Conservation (phyloP, 169 alveolate genomes). For the Plasmodium vivax region DNA sequence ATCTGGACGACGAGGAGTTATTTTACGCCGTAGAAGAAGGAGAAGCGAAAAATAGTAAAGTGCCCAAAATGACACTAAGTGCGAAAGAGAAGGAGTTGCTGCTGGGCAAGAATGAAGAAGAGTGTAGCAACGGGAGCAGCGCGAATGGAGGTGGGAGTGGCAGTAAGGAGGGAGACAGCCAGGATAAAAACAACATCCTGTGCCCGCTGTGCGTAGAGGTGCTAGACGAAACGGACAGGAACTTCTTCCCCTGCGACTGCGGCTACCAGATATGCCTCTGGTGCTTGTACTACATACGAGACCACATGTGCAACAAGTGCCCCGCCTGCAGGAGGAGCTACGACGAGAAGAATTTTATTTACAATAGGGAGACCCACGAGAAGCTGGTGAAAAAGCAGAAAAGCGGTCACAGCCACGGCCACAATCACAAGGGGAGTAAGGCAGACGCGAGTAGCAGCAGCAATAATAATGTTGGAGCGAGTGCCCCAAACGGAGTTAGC, state of each 20-base stretch:
- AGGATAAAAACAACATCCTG: slow-evolving; percentile 40
- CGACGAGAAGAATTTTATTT: slow-evolving; percentile 86
- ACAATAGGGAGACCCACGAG: slow-evolving; percentile 75
- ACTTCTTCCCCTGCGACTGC: slow-evolving; percentile 91
- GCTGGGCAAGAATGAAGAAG: neutral
- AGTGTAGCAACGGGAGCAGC: neutral
- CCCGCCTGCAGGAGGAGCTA: slow-evolving; percentile 93
- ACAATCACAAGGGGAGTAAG: slow-evolving; percentile 25
- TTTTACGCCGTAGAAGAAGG: slow-evolving; percentile 4
- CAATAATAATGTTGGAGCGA: neutral
- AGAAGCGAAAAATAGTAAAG: slow-evolving; percentile 22
- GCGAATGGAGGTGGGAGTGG: neutral
- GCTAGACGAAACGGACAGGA: slow-evolving; percentile 92
- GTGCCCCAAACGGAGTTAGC: neutral
- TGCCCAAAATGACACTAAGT: neutral
- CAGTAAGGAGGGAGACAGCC: slow-evolving; percentile 5
- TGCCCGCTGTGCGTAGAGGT: slow-evolving; percentile 93
- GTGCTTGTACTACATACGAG: slow-evolving; percentile 92
- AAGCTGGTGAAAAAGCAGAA: slow-evolving; percentile 38
- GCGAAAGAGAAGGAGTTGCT: slow-evolving; percentile 7
- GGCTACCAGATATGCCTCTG: slow-evolving; percentile 93
- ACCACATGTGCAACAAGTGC: slow-evolving; percentile 90
- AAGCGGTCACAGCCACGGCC: neutral
- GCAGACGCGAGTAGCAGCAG: neutral
- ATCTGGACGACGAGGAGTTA: neutral